Conservation (phyloP, 108 stramenopile species). For the Fragilaria radians region DNA sequence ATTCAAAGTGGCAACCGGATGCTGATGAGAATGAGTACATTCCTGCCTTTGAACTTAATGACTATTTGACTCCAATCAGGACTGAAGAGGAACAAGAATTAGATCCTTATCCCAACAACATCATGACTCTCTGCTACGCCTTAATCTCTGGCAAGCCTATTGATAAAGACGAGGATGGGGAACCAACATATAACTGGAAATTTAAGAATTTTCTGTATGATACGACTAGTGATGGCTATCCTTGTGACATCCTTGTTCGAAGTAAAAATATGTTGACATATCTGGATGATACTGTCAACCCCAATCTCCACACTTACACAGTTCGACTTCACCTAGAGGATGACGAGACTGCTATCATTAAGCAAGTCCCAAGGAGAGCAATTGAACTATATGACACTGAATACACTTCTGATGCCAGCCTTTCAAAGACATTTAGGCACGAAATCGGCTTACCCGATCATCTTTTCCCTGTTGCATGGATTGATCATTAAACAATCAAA, state of each 20-base stretch:
- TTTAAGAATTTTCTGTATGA: slow-evolving; percentile 7
- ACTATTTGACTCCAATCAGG: slow-evolving; percentile 4
- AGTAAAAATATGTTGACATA: slow-evolving; percentile 4
- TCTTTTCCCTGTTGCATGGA: too few relatives aligned
- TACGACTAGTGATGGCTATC: slow-evolving; percentile 6
- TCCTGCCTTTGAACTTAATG: slow-evolving; percentile 19
- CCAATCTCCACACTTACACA: neutral
- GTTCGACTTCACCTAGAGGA: slow-evolving; percentile 11
- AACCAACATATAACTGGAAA: slow-evolving; percentile 3
- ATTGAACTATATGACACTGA: slow-evolving; percentile 25
- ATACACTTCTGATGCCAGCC: slow-evolving; percentile 21
- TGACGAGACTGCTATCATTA: slow-evolving; percentile 12
- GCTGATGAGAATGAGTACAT: slow-evolving; percentile 15
- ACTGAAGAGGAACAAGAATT: slow-evolving; percentile 26
- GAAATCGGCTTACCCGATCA: slow-evolving; percentile 35
- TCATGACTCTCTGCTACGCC: slow-evolving; percentile 27
- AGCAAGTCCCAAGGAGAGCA: slow-evolving; percentile 30
- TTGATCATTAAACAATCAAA: too few relatives aligned
- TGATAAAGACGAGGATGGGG: slow-evolving; percentile 6
- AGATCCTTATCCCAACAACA: slow-evolving; percentile 37
- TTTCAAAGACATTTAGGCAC: slow-evolving; percentile 31
- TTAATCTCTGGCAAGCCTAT: slow-evolving; percentile 5
- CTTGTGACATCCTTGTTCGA: slow-evolving; percentile 24
- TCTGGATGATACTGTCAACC: neutral
- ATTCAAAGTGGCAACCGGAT: slow-evolving; percentile 9